These are phyloP conservation scores for Dryadomyces quercus-mongolicae DNA, from an alignment of 2,329 filamentous ascomycete genomes.

Conservation along the genomic window DNA sequence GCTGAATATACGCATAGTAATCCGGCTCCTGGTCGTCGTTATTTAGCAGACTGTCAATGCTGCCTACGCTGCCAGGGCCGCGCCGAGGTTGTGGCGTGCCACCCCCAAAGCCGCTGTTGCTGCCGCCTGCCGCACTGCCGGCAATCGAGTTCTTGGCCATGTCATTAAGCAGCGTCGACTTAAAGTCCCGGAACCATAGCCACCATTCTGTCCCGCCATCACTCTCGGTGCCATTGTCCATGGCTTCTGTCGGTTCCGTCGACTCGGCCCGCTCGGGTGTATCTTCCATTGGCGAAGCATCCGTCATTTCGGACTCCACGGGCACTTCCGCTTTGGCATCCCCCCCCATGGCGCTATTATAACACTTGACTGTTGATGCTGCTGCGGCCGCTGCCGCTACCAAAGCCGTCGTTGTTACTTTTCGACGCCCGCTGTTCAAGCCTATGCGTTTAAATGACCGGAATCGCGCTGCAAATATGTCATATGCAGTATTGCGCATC, in stretches of 20 bases:
- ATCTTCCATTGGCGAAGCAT: not conserved
- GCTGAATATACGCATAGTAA: slow-evolving; percentile 6
- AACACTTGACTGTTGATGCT: not conserved
- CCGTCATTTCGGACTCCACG: not conserved
- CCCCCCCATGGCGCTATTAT: not conserved
- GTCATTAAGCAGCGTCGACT: slow-evolving; percentile 1
- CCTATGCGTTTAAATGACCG: slow-evolving; percentile 12
- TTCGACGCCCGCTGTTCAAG: slow-evolving; percentile 3
- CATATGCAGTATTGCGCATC: slow-evolving; percentile 9
- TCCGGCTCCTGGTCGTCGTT: slow-evolving; percentile 8
- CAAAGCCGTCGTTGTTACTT: not conserved
- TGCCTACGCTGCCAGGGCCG: slow-evolving; percentile 7
- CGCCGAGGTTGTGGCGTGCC: not conserved
- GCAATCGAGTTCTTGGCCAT: not conserved
- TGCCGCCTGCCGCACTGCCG: not conserved
- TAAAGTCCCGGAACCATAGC: slow-evolving; percentile 10
- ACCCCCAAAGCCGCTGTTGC: not conserved
- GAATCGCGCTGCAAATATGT: slow-evolving; percentile 11
- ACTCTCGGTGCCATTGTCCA: not conserved
- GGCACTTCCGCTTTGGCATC: not conserved
- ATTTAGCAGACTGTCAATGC: slow-evolving; percentile 13
- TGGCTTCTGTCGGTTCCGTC: not conserved
- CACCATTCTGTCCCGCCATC: slow-evolving; percentile 10
- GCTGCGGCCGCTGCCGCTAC: not conserved
- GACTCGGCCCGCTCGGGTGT: not conserved